Evolutionary conservation across 2,329 filamentous ascomycete species (phyloP).

Genomic region (Neofusicoccum parvum): DNA sequence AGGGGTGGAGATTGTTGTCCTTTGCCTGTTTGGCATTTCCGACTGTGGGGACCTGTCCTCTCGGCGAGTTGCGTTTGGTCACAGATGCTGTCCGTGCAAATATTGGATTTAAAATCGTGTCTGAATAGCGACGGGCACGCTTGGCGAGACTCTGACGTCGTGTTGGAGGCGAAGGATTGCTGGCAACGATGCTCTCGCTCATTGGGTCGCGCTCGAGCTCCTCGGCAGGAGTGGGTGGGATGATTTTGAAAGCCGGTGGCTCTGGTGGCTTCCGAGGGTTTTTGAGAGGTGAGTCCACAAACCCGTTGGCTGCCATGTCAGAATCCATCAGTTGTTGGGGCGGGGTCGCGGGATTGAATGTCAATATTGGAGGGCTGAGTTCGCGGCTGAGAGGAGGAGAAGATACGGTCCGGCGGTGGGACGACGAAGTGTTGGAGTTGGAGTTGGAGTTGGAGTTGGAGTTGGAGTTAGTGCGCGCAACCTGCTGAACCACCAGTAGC

Average conservation of each 20-base stretch:
- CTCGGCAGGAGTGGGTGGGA: constrained; percentile 55
- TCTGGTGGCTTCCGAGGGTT: constrained; percentile 61
- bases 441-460: constrained; percentile 10
- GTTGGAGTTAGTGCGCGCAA: constrained; percentile 34
- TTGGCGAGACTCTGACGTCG: constrained; percentile 46
- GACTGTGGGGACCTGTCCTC: constrained; percentile 27
- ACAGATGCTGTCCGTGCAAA: constrained; percentile 30
- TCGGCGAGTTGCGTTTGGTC: constrained; percentile 8
- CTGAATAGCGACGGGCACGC: constrained; percentile 49
- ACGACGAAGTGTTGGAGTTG: neutral
- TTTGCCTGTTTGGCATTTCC: constrained; percentile 29
- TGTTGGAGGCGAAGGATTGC: constrained; percentile 33
- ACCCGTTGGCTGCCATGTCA: neutral
- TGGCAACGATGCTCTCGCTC: constrained; percentile 13
- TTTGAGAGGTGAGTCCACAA: constrained; percentile 59
- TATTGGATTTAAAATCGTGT: constrained; percentile 46
- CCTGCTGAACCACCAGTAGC: constrained; percentile 63
- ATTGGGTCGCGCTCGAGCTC: constrained; percentile 47
- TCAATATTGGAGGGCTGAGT: constrained; percentile 32
- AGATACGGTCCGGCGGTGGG: neutral
- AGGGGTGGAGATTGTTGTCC: constrained; percentile 58
- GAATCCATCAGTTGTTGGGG: constrained; percentile 32
- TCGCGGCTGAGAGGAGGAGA: constrained; percentile 4
- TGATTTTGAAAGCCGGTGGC: constrained; percentile 59
- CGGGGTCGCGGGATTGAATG: constrained; percentile 37